Evolutionary conservation across 257 asterid species (phyloP).

Genomic region (Vinca minor): DNA sequence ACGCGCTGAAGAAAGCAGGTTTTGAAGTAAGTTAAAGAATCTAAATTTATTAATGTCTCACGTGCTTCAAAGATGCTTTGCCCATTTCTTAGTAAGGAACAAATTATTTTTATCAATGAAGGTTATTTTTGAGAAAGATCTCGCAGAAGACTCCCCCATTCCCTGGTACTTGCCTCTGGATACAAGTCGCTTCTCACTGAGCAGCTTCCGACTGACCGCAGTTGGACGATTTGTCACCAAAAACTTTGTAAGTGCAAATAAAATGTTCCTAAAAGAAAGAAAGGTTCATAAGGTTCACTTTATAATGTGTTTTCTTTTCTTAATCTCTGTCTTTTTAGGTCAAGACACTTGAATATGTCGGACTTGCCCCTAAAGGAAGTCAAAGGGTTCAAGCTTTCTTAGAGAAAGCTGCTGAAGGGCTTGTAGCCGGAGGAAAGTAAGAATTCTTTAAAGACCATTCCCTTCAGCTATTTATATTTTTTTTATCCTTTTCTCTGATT

Average conservation of each 20-base stretch:
- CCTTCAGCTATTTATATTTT: neutral
- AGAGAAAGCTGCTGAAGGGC: slow-evolving; percentile 99
- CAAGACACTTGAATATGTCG: slow-evolving; percentile 58
- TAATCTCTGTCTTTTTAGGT: slow-evolving; percentile 38
- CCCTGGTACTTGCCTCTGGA: slow-evolving; percentile 96
- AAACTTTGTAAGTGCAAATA: slow-evolving; percentile 44
- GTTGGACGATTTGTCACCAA: slow-evolving; percentile 76
- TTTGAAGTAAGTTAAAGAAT: slow-evolving; percentile 58
- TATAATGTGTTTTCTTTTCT: neutral
- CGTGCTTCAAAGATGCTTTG: neutral
- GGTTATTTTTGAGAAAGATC: slow-evolving; percentile 91
- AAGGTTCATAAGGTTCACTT: neutral
- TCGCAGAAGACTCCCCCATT: slow-evolving; percentile 74
- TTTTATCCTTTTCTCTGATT: neutral
- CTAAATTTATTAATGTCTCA: neutral
- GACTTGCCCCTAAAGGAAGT: slow-evolving; percentile 90
- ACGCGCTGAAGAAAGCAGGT: slow-evolving; percentile 72
- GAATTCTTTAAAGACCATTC: slow-evolving; percentile 11
- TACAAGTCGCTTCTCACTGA: slow-evolving; percentile 72
- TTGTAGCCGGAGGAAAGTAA: slow-evolving; percentile 88
- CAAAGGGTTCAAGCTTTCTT: slow-evolving; percentile 93
- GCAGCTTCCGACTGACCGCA: slow-evolving; percentile 79
- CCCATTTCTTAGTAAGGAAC: neutral
- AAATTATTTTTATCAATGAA: slow-evolving; percentile 16
- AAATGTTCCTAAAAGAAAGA: neutral